Base-by-base conservation (phyloP, 2,329 filamentous ascomycete genomes). In the Arthrinium phaeospermum region DNA sequence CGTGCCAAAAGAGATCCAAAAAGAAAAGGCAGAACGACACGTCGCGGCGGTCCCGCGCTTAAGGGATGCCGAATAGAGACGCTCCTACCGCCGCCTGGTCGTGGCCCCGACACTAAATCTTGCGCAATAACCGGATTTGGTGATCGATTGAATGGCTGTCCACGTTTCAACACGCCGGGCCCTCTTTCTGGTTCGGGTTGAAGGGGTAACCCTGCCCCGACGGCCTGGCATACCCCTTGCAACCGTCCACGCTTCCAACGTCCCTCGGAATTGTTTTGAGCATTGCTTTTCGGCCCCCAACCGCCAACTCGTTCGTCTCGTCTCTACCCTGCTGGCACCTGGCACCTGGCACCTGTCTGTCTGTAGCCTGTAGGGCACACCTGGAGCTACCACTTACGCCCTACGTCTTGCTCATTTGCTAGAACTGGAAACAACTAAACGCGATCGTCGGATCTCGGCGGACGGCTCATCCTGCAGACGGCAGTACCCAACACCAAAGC, bases 371-470 rank as follows among this genome's bases (percentile, higher is more conserved):
- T 37, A 34, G 53, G 16, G 30, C 46, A 19, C 53, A 10, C 16
- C 27, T 61, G 53, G 53, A 64, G 3, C 57, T 30, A 41, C 37
- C 37, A 41, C 8, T n/a, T n/a, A 12, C 57, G 19, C 10, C 57
- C n/a, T n/a, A n/a, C 16, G 53, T 61, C 53, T 27, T 37, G 53
- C 53, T 22, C 37, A 34, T 7, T 34, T 16, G 51, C 13, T 27
- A 27, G 30, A 10, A 30, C 51, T 27, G 8, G 22, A 16, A 16
- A 57, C 51, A 13, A 57, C 24, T 57, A 34, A 64, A 37, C 19
- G 37, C 57, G 57, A 64, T 64, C 57, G 57, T 41, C 57, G 57
- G 57, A 64, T 64, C 57, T 64, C 57, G 57, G 57, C 57, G 57
- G 57, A 41, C 57, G 57, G 57, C 57, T 64, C 19, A 64, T 24